A percentile compares a stretch with the other conserved stretches of the same genome.
Conservation (phyloP, 805 yeast species). For the Saccharomycopsis javanensis region DNA sequence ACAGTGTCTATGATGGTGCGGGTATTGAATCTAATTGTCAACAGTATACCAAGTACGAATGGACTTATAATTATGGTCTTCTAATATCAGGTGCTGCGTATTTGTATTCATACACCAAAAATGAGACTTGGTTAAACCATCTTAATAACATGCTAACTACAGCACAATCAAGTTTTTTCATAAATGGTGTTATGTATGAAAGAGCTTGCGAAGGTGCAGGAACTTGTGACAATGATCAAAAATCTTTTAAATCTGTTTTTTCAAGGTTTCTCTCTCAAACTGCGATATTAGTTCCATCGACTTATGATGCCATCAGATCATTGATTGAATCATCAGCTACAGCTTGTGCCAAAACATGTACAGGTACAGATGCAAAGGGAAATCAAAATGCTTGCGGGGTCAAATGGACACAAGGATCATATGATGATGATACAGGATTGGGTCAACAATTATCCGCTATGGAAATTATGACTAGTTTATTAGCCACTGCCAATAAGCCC, state of each 20-base stretch:
- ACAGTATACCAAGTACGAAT: conserved; percentile 41
- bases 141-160: conserved; percentile 37
- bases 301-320: conserved; percentile 36
- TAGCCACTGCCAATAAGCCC: conserved; percentile 25
- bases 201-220: conserved; percentile 55
- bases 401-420: conserved; percentile 51
- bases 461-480: conserved; percentile 46
- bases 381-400: conserved; percentile 44
- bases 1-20: conserved; percentile 19
- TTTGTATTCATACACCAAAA: conserved; percentile 52
- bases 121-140: conserved; percentile 49
- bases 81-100: conserved; percentile 61
- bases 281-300: conserved; percentile 48
- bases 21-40: conserved; percentile 54
- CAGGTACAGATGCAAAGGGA: conserved; percentile 49
- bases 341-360: conserved; percentile 72
- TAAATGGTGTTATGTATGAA: conserved; percentile 49
- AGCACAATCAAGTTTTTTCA: conserved; percentile 40
- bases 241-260: conserved; percentile 64
- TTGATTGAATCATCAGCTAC: conserved; percentile 42
- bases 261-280: conserved; percentile 57
- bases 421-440: conserved; percentile 65
- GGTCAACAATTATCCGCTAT: conserved; percentile 81
- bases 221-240: conserved; percentile 63
- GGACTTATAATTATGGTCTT: conserved; percentile 71